phyloP scores from a whole-genome alignment of 73 alveolate genomes.

The Paramecium primaurelia region DNA sequence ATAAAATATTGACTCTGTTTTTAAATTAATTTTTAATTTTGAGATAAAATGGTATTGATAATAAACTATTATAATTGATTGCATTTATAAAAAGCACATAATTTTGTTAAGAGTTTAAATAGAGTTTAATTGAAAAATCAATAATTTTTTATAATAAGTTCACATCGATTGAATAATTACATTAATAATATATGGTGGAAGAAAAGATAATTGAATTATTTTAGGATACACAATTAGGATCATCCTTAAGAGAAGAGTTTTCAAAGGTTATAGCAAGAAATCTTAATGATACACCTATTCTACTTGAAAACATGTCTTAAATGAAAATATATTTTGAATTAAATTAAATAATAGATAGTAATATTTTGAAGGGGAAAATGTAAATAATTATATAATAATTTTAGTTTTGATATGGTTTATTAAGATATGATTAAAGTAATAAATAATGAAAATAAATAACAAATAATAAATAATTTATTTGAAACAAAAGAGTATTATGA shows the following conservation, averaged over 20 bases:
- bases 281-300: not conserved
- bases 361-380: not conserved
- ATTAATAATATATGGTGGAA: not conserved
- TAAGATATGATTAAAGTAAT: not conserved
- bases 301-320: not conserved
- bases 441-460: not conserved
- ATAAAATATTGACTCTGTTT: not conserved
- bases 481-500: constrained; percentile 3
- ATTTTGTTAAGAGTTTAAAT: not conserved
- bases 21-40: not conserved
- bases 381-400: not conserved
- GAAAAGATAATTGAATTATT: not conserved
- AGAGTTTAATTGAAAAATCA: not conserved
- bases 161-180: not conserved
- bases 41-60: not conserved
- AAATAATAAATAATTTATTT: not conserved
- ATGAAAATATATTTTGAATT: not conserved
- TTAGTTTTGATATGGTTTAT: not conserved
- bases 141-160: not conserved
- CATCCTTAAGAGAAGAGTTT: not conserved
- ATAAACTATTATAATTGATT: not conserved
- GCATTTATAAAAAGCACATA: not conserved
- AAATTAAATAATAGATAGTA: not conserved
- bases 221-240: not conserved
- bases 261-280: not conserved